Base-by-base conservation (phyloP, 441 rosid genomes). In the Erodium chrysanthum region DNA sequence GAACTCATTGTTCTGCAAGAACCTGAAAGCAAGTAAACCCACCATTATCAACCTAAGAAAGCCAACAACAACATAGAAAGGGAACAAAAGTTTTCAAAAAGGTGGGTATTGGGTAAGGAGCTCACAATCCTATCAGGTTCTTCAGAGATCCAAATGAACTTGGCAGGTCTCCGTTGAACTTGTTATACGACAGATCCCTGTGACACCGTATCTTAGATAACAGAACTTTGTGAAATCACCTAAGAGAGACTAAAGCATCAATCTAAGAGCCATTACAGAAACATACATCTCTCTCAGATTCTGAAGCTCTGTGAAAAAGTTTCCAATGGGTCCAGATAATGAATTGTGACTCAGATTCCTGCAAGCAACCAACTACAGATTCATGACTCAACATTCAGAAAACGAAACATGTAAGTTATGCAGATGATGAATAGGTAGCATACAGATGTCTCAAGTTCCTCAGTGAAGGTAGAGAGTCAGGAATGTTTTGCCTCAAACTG, bases 321-420 rank as follows among this genome's bases (percentile, higher is more conserved):
- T 80, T 73, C 97, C 99, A 79, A 94, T 75, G 27, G 96, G 84
- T 82, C 97, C 97, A 59, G 88, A 80, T 52, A 94, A 77, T n/a
- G 70, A 68, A 66, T 94, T 94, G 83, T 82, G 92, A 83, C 96
- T 91, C 75, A 94, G 77, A 78, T 94, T 94, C 84, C 99, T 94
- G 82, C 72, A 80, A 74, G 56, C 62, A 23, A 21, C 68, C 40
- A 77, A 50, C 5, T 65, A 68, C 66, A 65, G 68, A 46, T 15
- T 77, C 59, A 66, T 18, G 63, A 71, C 62, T 4, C 50, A 46
- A 60, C 66, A 66, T 22, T 21, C 68, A 23, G 1, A 67, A 67
- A 31, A 52, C 58, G 62, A 66, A 64, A 14, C 67, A 48, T 9
- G 65, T 58, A 23, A 44, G 46, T 50, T 8, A 68, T 66, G 61